Conservation (phyloP, 2,329 filamentous ascomycete species). For the Diplodia intermedia region DNA sequence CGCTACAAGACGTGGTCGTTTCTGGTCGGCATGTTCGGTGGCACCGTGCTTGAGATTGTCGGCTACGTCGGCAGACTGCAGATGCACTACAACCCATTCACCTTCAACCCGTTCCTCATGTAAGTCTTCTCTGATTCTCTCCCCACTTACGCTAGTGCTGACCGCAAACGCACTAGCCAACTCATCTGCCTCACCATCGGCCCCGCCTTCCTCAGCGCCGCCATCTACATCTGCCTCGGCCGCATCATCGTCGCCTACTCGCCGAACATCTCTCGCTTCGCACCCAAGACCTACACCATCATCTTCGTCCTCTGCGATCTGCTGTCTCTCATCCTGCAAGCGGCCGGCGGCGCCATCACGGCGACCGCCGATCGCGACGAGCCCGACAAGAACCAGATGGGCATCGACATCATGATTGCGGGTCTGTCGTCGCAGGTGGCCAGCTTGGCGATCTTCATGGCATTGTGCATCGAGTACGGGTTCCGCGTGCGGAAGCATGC, state of each 20-base stretch:
- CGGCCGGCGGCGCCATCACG: constrained; percentile 64
- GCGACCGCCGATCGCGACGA: constrained; percentile 55
- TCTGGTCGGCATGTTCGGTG: constrained; percentile 57
- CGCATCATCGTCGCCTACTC: constrained; percentile 65
- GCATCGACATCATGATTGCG: constrained; percentile 64
- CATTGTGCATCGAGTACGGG: constrained; percentile 49
- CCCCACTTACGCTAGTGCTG: background rate
- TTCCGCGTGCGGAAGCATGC: constrained; percentile 29
- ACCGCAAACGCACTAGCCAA: constrained; percentile 50
- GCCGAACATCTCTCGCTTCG: constrained; percentile 41
- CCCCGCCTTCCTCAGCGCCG: constrained; percentile 63
- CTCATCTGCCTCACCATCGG: constrained; percentile 64
- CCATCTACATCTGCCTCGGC: constrained; percentile 64
- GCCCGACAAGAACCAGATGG: constrained; percentile 47
- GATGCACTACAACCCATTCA: constrained; percentile 61
- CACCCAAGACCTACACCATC: constrained; percentile 58
- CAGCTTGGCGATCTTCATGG: constrained; percentile 58
- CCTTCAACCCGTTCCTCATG: constrained; percentile 57
- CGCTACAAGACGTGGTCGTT: constrained; percentile 64
- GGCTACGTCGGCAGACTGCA: constrained; percentile 64
- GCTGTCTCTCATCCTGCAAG: constrained; percentile 65
- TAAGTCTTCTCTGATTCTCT: constrained; percentile 43
- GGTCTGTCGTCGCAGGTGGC: constrained; percentile 65
- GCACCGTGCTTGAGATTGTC: constrained; percentile 59
- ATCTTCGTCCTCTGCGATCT: constrained; percentile 67